phyloP scores from a whole-genome alignment of 1,139 yeast species.

The Torulaspora globosa region DNA sequence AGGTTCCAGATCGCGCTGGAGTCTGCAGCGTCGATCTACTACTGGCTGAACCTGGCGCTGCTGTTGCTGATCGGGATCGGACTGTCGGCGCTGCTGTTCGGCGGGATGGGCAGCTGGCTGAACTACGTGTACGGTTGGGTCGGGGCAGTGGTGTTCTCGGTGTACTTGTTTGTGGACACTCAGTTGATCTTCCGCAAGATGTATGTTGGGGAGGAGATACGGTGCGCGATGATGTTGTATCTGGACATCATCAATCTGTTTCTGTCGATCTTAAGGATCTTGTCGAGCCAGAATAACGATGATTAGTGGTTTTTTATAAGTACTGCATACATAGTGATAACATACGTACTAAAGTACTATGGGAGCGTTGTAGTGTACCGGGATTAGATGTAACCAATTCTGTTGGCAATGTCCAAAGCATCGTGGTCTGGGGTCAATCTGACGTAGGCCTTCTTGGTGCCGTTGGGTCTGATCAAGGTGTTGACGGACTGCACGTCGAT shows the following conservation, averaged over 20 bases:
- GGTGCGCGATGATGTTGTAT: constrained; percentile 72
- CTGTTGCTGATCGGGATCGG: constrained; percentile 75
- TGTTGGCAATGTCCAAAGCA: constrained; percentile 99
- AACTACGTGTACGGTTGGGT: constrained; percentile 65
- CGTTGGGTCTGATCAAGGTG: constrained; percentile 98
- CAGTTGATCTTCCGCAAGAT: constrained; percentile 75
- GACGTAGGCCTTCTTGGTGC: constrained; percentile 99
- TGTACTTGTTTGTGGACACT: constrained; percentile 75
- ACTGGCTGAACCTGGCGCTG: constrained; percentile 50
- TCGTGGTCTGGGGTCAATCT: constrained; percentile 99
- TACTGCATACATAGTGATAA: constrained; percentile 4
- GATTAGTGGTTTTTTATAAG: constrained; percentile 10
- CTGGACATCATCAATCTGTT: constrained; percentile 80
- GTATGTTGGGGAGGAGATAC: constrained; percentile 81
- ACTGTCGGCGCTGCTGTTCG: constrained; percentile 63
- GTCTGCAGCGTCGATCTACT: constrained; percentile 50
- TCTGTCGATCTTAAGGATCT: constrained; percentile 65
- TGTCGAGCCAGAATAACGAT: constrained; percentile 50
- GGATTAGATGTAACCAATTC: constrained; percentile 92
- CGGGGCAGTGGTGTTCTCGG: constrained; percentile 71
- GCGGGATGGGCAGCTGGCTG: constrained; percentile 53
- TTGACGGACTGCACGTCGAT: constrained; percentile 91
- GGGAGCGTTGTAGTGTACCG: neutral
- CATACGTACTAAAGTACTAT: neutral
- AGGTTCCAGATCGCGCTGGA: constrained; percentile 73